Percentiles rank a stretch among this genome's conserved stretches.
Conservation (phyloP, 1,284 basidiomycete species). For the Gymnopus androsaceus region DNA sequence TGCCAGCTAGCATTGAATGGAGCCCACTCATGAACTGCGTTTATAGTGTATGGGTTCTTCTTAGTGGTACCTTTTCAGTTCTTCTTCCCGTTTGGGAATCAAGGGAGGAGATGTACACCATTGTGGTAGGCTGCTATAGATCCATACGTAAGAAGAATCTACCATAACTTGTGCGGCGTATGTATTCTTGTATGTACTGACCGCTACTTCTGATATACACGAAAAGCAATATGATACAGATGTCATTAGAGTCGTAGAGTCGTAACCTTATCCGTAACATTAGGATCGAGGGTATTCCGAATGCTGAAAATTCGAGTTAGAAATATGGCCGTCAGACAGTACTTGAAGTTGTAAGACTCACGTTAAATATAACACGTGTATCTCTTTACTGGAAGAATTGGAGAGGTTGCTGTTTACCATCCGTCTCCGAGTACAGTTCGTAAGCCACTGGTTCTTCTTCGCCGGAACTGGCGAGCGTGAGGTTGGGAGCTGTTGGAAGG, state of each 20-base stretch:
- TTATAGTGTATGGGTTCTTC: slow-evolving; percentile 46
- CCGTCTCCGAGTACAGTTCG: slow-evolving; percentile 18
- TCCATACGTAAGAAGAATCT: neutral
- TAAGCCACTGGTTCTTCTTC: slow-evolving; percentile 8
- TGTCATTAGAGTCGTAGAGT: slow-evolving; percentile 4
- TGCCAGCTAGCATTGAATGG: neutral
- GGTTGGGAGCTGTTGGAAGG: neutral
- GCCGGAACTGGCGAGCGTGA: neutral
- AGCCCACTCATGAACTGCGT: neutral
- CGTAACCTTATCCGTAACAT: neutral
- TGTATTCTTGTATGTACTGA: no score
- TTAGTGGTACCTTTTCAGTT: slow-evolving; percentile 48
- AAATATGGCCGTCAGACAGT: no score
- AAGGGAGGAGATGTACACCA: slow-evolving; percentile 37
- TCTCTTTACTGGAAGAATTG: slow-evolving; percentile 15
- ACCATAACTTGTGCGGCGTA: neutral
- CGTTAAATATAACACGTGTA: no score
- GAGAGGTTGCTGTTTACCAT: slow-evolving; percentile 20
- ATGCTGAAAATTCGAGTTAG: no score
- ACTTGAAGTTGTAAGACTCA: no score
- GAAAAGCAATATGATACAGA: neutral
- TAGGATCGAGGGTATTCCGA: no score
- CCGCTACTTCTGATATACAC: no score
- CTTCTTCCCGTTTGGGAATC: slow-evolving; percentile 51
- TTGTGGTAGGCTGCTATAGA: slow-evolving; percentile 24